These are phyloP conservation scores for Ensete ventricosum DNA, from an alignment of 176 grass and related monocot species.

Conservation along the genomic window DNA sequence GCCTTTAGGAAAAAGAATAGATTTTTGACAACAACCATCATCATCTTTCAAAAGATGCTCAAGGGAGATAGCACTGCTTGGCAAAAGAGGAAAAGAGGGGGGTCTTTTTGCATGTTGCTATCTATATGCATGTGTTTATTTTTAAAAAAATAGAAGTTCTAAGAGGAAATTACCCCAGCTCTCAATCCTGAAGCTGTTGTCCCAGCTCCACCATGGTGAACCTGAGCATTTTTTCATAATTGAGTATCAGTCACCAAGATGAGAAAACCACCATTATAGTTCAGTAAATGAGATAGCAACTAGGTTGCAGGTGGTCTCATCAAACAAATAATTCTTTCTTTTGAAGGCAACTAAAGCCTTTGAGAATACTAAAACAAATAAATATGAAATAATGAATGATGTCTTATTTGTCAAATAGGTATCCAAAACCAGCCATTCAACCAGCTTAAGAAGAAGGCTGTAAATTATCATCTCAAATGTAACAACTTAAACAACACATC, in stretches of 20 bases:
- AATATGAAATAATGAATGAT: neutral
- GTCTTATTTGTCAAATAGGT: too few relatives aligned
- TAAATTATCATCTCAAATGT: too few relatives aligned
- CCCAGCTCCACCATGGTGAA: slow-evolving; percentile 74
- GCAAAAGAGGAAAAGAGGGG: too few relatives aligned
- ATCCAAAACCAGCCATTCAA: too few relatives aligned
- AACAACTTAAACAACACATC: too few relatives aligned
- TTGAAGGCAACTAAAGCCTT: neutral
- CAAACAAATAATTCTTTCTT: too few relatives aligned
- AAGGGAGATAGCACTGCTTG: neutral
- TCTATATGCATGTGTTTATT: neutral
- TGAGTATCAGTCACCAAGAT: neutral
- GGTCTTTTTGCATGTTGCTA: neutral
- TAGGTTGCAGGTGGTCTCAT: too few relatives aligned
- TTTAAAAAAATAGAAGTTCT: neutral
- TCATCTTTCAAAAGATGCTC: too few relatives aligned
- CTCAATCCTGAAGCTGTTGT: slow-evolving; percentile 72
- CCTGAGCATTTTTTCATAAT: slow-evolving; percentile 23
- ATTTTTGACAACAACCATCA: neutral
- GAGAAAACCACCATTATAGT: too few relatives aligned
- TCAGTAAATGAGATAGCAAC: too few relatives aligned
- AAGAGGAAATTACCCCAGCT: slow-evolving; percentile 31
- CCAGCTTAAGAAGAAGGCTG: too few relatives aligned
- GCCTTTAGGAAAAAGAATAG: too few relatives aligned
- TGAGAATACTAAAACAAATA: neutral